These are phyloP conservation scores for Alternaria longipes DNA, from an alignment of 2,329 filamentous ascomycete genomes.

Conservation along the genomic window DNA sequence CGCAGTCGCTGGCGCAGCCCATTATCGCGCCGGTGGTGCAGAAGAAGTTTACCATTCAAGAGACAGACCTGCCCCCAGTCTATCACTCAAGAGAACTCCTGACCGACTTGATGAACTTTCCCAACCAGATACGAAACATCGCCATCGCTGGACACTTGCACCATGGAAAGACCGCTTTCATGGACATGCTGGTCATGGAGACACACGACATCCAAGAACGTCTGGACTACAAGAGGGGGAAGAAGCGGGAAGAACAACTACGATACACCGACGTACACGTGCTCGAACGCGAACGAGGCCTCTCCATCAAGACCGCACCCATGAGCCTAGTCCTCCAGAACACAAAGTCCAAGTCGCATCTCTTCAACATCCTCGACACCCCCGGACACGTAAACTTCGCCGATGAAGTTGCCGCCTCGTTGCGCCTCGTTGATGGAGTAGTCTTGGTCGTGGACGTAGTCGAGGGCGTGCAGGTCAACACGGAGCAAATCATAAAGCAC, in stretches of 20 bases:
- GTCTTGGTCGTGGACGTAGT: slow-evolving; percentile 95
- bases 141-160: slow-evolving; percentile 92
- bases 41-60: slow-evolving; percentile 96
- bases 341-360: slow-evolving; percentile 91
- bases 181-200: slow-evolving; percentile 97
- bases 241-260: slow-evolving; percentile 85
- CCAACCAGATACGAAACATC: slow-evolving; percentile 92
- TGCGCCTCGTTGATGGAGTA: slow-evolving; percentile 89
- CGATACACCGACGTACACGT: slow-evolving; percentile 94
- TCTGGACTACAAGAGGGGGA: slow-evolving; percentile 82
- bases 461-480: slow-evolving; percentile 98
- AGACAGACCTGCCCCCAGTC: slow-evolving; percentile 87
- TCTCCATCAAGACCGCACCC: slow-evolving; percentile 91
- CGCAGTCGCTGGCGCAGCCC: slow-evolving; percentile 88
- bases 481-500: slow-evolving; percentile 96
- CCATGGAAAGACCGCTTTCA: slow-evolving; percentile 96
- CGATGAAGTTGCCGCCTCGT: slow-evolving; percentile 89
- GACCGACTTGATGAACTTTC: slow-evolving; percentile 95
- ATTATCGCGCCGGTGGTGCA: slow-evolving; percentile 93
- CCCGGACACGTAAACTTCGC: slow-evolving; percentile 99
- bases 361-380: slow-evolving; percentile 94
- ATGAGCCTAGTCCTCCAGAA: slow-evolving; percentile 93
- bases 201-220: slow-evolving; percentile 87
- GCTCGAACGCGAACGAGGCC: slow-evolving; percentile 84
- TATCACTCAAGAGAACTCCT: slow-evolving; percentile 90